These are phyloP conservation scores for Crinitomyces ghanaensis DNA, from an alignment of 805 yeast species.

Conservation along the genomic window DNA sequence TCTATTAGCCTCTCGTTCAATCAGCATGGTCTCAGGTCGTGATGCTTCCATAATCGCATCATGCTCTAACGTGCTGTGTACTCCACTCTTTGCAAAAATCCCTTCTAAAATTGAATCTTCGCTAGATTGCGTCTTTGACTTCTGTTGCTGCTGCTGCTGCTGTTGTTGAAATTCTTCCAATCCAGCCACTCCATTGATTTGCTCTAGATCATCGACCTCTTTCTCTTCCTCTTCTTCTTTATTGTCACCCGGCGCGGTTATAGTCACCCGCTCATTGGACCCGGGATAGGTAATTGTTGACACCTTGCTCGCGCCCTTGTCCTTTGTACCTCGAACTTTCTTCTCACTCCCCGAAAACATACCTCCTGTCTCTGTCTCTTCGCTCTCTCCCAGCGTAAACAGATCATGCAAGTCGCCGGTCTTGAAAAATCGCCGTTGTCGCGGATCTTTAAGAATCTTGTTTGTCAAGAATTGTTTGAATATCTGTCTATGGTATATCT, in stretches of 20 bases:
- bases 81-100: constrained; percentile 56
- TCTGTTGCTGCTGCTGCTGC: too few species aligned
- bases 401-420: constrained; percentile 84
- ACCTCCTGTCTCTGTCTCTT: constrained; percentile 54
- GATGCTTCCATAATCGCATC: constrained; percentile 58
- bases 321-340: too few species aligned
- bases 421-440: constrained; percentile 85
- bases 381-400: constrained; percentile 66
- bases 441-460: constrained; percentile 89
- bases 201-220: constrained; percentile 53
- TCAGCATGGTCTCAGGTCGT: constrained; percentile 40
- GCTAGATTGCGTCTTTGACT: constrained; percentile 14
- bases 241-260: constrained; percentile 15
- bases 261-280: neutral
- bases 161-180: constrained; percentile 53
- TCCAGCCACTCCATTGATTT: constrained; percentile 62
- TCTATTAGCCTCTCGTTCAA: constrained; percentile 52
- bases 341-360: constrained; percentile 38
- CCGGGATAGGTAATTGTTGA: neutral
- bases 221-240: constrained; percentile 23
- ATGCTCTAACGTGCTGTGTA: constrained; percentile 66
- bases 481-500: constrained; percentile 91
- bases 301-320: constrained; percentile 1
- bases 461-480: constrained; percentile 91
- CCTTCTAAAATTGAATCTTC: constrained; percentile 66